These are phyloP conservation scores for Picocystis sp. DNA, from an alignment of 163 green algal species.

Conservation along the genomic window DNA sequence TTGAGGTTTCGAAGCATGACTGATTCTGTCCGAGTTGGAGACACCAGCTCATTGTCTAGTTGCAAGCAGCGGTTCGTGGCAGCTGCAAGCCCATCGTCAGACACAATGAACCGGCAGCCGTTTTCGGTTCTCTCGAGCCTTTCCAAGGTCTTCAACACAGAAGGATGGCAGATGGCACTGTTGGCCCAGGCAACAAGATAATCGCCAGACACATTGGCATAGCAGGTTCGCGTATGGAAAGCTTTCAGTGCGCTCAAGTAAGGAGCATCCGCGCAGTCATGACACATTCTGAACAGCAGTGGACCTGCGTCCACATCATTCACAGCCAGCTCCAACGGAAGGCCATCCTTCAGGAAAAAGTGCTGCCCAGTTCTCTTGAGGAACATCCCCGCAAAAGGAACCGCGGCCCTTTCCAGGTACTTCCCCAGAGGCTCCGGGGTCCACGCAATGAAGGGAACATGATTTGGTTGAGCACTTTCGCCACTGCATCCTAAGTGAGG, in stretches of 20 bases:
- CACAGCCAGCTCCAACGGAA: neutral
- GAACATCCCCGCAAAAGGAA: conserved; percentile 20
- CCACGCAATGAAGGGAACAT: conserved; percentile 52
- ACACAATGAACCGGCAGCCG: no score
- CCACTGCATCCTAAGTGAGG: conserved; percentile 61
- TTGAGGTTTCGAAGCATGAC: conserved; percentile 13
- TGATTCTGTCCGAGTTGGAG: neutral
- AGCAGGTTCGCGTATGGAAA: conserved; percentile 56
- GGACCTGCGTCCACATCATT: conserved; percentile 9
- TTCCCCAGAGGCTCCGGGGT: conserved; percentile 14
- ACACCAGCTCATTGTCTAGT: no score
- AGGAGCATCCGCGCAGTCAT: conserved; percentile 24
- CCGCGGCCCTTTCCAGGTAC: conserved; percentile 19
- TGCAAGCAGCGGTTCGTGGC: no score
- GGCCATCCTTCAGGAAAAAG: conserved; percentile 51
- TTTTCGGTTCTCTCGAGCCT: no score
- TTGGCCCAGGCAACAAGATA: conserved; percentile 73
- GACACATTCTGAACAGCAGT: conserved; percentile 38
- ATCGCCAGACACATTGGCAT: conserved; percentile 52
- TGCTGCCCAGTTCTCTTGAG: conserved; percentile 35
- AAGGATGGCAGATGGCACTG: conserved; percentile 3
- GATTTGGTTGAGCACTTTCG: conserved; percentile 2
- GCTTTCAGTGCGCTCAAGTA: conserved; percentile 41
- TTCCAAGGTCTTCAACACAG: no score
- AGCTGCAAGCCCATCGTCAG: no score